Percentiles rank a stretch among this genome's conserved stretches.
phyloP scores from a whole-genome alignment of 2,329 filamentous ascomycete genomes.

The Ceratocystis cubensis region DNA sequence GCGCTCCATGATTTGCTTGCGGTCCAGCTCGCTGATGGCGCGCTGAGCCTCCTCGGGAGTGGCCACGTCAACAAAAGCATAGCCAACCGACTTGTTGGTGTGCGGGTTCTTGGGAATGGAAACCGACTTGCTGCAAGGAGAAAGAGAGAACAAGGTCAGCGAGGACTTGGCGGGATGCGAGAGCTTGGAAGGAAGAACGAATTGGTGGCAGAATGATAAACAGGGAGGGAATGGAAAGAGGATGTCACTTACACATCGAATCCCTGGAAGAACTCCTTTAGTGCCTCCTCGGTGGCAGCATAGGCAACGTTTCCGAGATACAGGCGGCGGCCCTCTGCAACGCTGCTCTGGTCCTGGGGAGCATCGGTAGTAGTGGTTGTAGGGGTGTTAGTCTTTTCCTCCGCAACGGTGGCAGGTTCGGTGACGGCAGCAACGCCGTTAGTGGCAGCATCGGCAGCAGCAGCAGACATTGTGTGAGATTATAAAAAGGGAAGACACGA shows the following conservation, averaged over 20 bases:
- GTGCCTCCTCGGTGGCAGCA: slow-evolving; percentile 99
- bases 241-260: slow-evolving; percentile 81
- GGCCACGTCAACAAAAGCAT: slow-evolving; percentile 96
- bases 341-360: slow-evolving; percentile 68
- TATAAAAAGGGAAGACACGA: slow-evolving; percentile 49
- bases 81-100: slow-evolving; percentile 95
- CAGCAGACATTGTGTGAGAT: slow-evolving; percentile 69
- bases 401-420: slow-evolving; percentile 28
- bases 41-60: slow-evolving; percentile 90
- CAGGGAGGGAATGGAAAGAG: neutral
- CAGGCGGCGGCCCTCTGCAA: slow-evolving; percentile 95
- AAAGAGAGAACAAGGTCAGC: neutral
- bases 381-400: slow-evolving; percentile 54
- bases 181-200: neutral
- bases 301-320: slow-evolving; percentile 99
- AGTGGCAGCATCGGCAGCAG: slow-evolving; percentile 24
- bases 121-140: slow-evolving; percentile 70
- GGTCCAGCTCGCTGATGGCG: slow-evolving; percentile 88
- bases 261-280: slow-evolving; percentile 99
- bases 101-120: slow-evolving; percentile 99
- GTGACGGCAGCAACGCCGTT: slow-evolving; percentile 16
- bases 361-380: slow-evolving; percentile 60
- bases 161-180: neutral
- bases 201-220: neutral
- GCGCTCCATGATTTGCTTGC: slow-evolving; percentile 94